A percentile compares a stretch with the other conserved stretches of the same genome.
Evolutionary conservation across 192 early-diverging fungal species (phyloP).

Genomic region (Ambispora gerdemannii): DNA sequence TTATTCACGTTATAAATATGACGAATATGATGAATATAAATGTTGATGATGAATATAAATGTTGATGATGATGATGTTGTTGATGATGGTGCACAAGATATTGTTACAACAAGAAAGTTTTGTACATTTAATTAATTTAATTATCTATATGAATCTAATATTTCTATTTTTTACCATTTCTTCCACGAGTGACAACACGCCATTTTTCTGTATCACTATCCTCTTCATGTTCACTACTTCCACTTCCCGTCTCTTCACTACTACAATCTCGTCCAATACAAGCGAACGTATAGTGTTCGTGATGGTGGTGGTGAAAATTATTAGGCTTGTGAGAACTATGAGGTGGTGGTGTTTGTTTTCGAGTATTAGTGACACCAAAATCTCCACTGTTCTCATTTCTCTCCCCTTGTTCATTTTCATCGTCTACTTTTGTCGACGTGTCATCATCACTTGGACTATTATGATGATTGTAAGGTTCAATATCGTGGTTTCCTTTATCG

Average conservation of each 20-base stretch:
- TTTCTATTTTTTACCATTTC: slow-evolving; percentile 11
- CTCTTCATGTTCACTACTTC: slow-evolving; percentile 12
- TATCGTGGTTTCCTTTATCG: slow-evolving; percentile 31
- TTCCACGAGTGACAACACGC: background rate
- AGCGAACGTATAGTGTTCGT: slow-evolving; percentile 6
- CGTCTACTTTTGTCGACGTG: slow-evolving; percentile 3
- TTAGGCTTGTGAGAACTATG: background rate
- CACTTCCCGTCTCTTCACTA: background rate
- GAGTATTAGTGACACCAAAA: background rate
- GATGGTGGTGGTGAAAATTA: background rate
- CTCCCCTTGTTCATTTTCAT: background rate
- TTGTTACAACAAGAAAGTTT: too few species aligned
- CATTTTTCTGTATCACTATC: slow-evolving; percentile 24
- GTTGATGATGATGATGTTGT: too few species aligned
- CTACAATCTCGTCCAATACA: slow-evolving; percentile 20
- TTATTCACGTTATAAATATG: too few species aligned
- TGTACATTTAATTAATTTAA: too few species aligned
- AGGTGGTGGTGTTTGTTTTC: background rate
- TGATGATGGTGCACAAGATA: too few species aligned
- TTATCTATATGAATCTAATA: too few species aligned
- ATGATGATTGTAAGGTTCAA: background rate
- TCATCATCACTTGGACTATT: background rate
- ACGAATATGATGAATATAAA: too few species aligned
- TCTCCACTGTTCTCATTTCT: background rate
- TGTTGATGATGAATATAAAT: too few species aligned